Percentiles rank a stretch among this genome's conserved stretches.
Conservation (phyloP, 2,329 filamentous ascomycete species). For the Talaromyces pinophilus region DNA sequence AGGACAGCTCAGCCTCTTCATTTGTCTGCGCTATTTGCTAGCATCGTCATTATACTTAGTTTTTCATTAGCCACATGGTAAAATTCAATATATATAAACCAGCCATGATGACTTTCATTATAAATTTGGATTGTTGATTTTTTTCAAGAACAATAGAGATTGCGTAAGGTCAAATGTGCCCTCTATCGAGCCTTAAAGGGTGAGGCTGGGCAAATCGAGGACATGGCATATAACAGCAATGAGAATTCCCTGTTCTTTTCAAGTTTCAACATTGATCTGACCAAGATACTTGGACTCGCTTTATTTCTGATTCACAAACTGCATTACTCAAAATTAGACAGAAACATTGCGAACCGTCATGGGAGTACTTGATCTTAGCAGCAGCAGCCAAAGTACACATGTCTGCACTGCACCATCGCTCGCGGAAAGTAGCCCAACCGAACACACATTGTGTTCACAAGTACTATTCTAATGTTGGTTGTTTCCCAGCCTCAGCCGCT, state of each 20-base stretch:
- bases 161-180: not conserved
- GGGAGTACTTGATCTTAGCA: not conserved
- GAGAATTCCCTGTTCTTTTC: not conserved
- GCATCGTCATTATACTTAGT: not conserved
- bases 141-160: not conserved
- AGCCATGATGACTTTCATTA: not conserved
- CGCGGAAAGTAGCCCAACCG: not conserved
- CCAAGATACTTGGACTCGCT: not conserved
- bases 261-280: not conserved
- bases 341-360: not conserved
- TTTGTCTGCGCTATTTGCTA: not conserved
- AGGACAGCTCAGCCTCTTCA: not conserved
- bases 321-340: not conserved
- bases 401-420: not conserved
- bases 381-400: not conserved
- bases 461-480: not conserved
- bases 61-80: not conserved
- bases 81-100: not conserved
- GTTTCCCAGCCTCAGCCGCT: not conserved
- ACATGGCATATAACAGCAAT: not conserved
- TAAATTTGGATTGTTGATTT: not conserved
- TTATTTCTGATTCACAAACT: not conserved
- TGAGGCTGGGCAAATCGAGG: not conserved
- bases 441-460: not conserved
- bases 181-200: not conserved